Base-by-base conservation (phyloP, 2,329 filamentous ascomycete species). In the Colletotrichum phormii region DNA sequence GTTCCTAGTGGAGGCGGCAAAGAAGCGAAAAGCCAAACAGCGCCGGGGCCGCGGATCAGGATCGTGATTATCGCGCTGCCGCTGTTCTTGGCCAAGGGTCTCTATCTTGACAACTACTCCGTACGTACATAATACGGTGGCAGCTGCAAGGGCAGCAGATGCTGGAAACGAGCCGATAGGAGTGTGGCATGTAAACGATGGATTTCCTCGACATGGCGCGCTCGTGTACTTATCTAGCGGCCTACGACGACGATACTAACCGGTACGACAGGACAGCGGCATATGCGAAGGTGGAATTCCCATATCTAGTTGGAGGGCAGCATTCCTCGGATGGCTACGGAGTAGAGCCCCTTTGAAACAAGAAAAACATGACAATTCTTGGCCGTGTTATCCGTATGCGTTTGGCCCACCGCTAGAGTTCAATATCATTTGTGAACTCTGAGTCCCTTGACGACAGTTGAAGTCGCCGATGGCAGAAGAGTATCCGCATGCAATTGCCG, bases 1-100 rank as follows among this genome's bases (percentile, higher is more conserved):
- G 55, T 72, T 61, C 66, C 70, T 42, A 49, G 66, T 55, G 55
- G 55, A 61, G 70, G 70, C 66, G 51, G 58, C 64, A 62, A 51
- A 37, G 57, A 31, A 35, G 42, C 37, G 26, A 37, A 24, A 68
- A 60, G 29, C 51, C 64, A 59, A 63, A 31, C 12, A 58, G 35
- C 49, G 57, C 33, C 63, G 33, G 64, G 33, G 42, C 60, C 53
- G 26, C 61, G 63, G 57, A 22, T 58, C 15, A 46, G 64, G 63
- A n/a, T 46, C 42, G 24, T 51, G 18, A 49, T 49, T 49, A 49
- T 49, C 42, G 42, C 18, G 8, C 18, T 49, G 49, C 49, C 35
- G 64, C n/a, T 60, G 11, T 33, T 51, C 42, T 67, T 24, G n/a
- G 42, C 18, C 58, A 35, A 42, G 18, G 64, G 24, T 49, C 18